phyloP scores from a whole-genome alignment of 169 alveolate genomes.

The Cryptosporidium xiaoi region DNA sequence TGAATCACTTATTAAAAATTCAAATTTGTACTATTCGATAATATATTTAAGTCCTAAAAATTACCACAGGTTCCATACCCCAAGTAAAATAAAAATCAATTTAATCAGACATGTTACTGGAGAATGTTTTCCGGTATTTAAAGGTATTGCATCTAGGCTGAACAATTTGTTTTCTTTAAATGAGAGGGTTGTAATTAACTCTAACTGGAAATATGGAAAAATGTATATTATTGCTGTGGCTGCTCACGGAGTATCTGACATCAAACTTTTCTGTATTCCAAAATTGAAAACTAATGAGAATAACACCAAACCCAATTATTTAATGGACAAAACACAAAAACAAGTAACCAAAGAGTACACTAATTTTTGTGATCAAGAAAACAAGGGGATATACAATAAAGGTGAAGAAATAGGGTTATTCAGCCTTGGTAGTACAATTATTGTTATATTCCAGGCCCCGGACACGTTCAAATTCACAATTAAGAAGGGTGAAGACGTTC shows the following conservation, averaged over 20 bases:
- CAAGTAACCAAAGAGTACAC: conserved; percentile 38
- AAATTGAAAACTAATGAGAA: conserved; percentile 80
- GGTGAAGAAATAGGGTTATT: conserved; percentile 91
- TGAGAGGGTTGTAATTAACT: conserved; percentile 89
- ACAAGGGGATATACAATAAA: conserved; percentile 75
- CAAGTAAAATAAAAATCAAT: conserved; percentile 81
- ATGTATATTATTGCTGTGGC: conserved; percentile 87
- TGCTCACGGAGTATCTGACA: conserved; percentile 90
- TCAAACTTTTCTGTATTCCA: conserved; percentile 81
- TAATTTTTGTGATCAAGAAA: conserved; percentile 21
- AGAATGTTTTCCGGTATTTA: conserved; percentile 81
- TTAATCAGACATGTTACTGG: conserved; percentile 89
- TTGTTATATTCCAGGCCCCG: conserved; percentile 87
- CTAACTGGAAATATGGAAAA: conserved; percentile 87
- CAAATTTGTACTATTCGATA: conserved; percentile 75
- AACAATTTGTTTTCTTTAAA: conserved; percentile 86
- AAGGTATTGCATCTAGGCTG: conserved; percentile 76
- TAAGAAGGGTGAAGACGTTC: conserved; percentile 79
- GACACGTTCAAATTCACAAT: conserved; percentile 80
- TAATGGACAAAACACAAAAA: conserved; percentile 44
- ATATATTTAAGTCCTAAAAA: conserved; percentile 90
- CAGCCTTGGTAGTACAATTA: conserved; percentile 88
- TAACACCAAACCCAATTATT: conserved; percentile 75
- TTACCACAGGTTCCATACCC: conserved; percentile 91
- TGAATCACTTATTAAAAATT: conserved; percentile 63